These are phyloP conservation scores for Oxytropis ochrocephala DNA, from an alignment of 306 rosid species.

Conservation along the genomic window DNA sequence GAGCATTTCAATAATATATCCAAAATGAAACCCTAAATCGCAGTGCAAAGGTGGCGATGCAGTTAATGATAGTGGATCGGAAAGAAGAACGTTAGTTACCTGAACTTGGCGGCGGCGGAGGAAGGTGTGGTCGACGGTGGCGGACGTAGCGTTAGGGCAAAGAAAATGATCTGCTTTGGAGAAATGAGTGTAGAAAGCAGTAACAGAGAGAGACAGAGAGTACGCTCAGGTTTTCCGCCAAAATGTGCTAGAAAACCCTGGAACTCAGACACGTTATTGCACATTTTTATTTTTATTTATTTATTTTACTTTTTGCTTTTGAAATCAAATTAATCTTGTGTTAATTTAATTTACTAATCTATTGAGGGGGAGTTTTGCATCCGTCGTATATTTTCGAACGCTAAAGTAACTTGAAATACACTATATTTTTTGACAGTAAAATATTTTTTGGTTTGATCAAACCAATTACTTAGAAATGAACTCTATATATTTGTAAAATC, in stretches of 20 bases:
- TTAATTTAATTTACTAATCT: too few relatives aligned
- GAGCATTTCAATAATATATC: not conserved
- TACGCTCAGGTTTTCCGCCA: slow-evolving; percentile 24
- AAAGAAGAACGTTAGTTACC: slow-evolving; percentile 12
- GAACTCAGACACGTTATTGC: not conserved
- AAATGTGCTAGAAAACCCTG: slow-evolving; percentile 30
- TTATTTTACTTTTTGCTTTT: too few relatives aligned
- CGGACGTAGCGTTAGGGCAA: slow-evolving; percentile 19
- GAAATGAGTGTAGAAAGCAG: not conserved
- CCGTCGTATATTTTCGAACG: too few relatives aligned
- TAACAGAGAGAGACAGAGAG: not conserved
- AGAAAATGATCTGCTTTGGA: slow-evolving; percentile 6
- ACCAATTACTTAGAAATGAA: too few relatives aligned
- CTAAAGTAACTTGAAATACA: too few relatives aligned
- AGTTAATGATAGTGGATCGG: slow-evolving; percentile 5
- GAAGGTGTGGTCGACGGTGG: slow-evolving; percentile 1
- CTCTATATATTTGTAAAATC: too few relatives aligned
- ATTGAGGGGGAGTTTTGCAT: too few relatives aligned
- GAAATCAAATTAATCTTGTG: too few relatives aligned
- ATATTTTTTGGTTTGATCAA: too few relatives aligned
- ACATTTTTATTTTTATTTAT: too few relatives aligned
- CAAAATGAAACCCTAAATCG: not conserved
- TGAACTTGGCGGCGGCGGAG: not conserved
- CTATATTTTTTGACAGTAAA: too few relatives aligned
- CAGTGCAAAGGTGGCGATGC: not conserved